Evolutionary conservation across 192 early-diverging fungal species (phyloP).

Genomic region (Umbelopsis ramanniana): DNA sequence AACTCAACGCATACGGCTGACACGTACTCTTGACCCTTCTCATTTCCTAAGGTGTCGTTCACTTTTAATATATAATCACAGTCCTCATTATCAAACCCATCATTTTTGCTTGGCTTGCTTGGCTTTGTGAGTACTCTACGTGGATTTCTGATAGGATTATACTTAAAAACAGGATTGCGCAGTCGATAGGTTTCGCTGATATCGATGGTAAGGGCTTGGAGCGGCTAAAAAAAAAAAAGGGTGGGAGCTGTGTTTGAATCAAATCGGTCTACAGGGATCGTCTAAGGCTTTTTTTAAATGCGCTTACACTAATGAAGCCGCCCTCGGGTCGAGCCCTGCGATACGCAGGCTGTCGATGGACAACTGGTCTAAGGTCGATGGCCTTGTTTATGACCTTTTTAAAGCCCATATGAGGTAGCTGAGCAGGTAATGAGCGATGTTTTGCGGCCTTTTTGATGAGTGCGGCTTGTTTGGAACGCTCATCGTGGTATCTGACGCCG

Average conservation of each 20-base stretch:
- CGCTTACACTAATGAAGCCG: slow-evolving; percentile 19
- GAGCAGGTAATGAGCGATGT: slow-evolving; percentile 1
- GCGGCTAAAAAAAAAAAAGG: slow-evolving; percentile 3
- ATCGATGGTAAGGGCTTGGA: slow-evolving; percentile 12
- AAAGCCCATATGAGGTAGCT: background rate
- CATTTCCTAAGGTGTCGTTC: slow-evolving; percentile 93
- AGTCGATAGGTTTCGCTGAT: slow-evolving; percentile 62
- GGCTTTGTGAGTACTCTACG: slow-evolving; percentile 94
- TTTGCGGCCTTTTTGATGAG: slow-evolving; percentile 6
- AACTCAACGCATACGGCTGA: background rate
- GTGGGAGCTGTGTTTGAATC: background rate
- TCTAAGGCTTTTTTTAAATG: no score
- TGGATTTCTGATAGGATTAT: slow-evolving; percentile 79
- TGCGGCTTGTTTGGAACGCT: background rate
- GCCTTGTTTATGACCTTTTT: slow-evolving; percentile 8
- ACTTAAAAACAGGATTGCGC: slow-evolving; percentile 81
- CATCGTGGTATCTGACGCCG: background rate
- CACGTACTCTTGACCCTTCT: slow-evolving; percentile 82
- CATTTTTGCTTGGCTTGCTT: slow-evolving; percentile 85
- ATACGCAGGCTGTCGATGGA: background rate
- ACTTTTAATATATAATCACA: slow-evolving; percentile 97
- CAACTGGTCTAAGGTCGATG: slow-evolving; percentile 30
- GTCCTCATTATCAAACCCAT: slow-evolving; percentile 95
- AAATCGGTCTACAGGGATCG: background rate
- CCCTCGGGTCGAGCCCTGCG: slow-evolving; percentile 18